Evolutionary conservation across 306 rosid species (phyloP).

Genomic region (Psophocarpus tetragonolobus): DNA sequence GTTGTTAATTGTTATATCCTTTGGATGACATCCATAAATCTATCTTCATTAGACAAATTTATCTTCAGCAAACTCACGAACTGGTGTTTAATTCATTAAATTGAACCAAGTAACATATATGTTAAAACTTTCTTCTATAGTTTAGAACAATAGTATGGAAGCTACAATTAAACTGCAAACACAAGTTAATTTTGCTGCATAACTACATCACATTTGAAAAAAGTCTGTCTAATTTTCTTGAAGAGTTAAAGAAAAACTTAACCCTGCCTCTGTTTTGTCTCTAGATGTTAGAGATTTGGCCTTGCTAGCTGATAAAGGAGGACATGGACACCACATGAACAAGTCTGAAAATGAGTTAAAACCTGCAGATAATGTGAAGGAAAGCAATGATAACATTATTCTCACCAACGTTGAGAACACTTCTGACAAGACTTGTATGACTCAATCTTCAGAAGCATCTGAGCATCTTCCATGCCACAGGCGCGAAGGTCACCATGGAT

Average conservation of each 20-base stretch:
- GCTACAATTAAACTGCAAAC: background rate
- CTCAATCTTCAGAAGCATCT: constrained; percentile 17
- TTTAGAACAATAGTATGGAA: background rate
- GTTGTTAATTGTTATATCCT: background rate
- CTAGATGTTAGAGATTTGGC: constrained; percentile 31
- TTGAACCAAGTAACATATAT: background rate
- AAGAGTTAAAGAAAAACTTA: background rate
- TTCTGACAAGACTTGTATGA: background rate
- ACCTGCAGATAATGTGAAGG: background rate
- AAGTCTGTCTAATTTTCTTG: background rate
- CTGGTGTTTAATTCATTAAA: background rate
- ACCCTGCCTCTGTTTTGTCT: background rate
- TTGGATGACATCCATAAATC: background rate
- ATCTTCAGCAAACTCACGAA: background rate
- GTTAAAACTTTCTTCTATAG: background rate
- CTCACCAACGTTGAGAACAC: background rate
- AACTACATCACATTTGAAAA: background rate
- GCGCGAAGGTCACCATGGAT: constrained; percentile 56
- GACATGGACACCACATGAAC: background rate
- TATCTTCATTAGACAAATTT: background rate
- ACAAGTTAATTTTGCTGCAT: background rate
- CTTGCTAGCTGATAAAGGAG: constrained; percentile 14
- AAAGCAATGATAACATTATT: background rate
- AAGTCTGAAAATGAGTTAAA: background rate
- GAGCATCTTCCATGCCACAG: background rate